A percentile compares a stretch with the other conserved stretches of the same genome.
phyloP scores from a whole-genome alignment of 1,284 basidiomycete species.

The Ustanciosporium gigantosporum region DNA sequence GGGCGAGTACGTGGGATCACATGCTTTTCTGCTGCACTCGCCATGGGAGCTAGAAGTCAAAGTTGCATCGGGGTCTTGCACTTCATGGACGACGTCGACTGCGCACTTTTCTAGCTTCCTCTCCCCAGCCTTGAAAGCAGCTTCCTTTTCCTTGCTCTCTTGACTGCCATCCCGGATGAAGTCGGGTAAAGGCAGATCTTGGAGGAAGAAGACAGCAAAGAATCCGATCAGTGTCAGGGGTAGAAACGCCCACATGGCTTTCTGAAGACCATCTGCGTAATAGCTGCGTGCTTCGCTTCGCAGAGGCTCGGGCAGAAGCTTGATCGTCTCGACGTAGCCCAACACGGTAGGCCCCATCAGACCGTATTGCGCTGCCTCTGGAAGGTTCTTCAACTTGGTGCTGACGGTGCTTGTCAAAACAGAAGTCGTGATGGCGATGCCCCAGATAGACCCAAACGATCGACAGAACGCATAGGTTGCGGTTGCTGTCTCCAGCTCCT shows the following conservation, averaged over 20 bases:
- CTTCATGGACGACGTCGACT: too few relatives aligned
- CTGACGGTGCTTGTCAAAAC: slow-evolving; percentile 32
- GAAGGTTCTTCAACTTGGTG: slow-evolving; percentile 10
- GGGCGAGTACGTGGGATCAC: too few relatives aligned
- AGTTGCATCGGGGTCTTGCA: too few relatives aligned
- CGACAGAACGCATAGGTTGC: slow-evolving; percentile 44
- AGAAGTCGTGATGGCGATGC: slow-evolving; percentile 45
- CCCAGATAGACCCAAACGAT: slow-evolving; percentile 45
- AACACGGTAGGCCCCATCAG: slow-evolving; percentile 34
- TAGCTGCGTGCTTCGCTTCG: slow-evolving; percentile 17
- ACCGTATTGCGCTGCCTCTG: slow-evolving; percentile 22
- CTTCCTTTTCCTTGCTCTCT: too few relatives aligned
- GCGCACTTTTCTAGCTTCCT: too few relatives aligned
- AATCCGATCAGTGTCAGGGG: slow-evolving; percentile 34
- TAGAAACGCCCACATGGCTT: slow-evolving; percentile 26
- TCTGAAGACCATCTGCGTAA: slow-evolving; percentile 37
- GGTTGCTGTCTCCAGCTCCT: slow-evolving; percentile 42
- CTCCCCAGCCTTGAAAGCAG: too few relatives aligned
- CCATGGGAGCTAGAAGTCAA: too few relatives aligned
- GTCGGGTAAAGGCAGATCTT: slow-evolving; percentile 42
- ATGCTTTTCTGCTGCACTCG: too few relatives aligned
- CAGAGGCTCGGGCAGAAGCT: slow-evolving; percentile 20
- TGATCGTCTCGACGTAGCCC: slow-evolving; percentile 33
- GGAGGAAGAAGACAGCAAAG: slow-evolving; percentile 29
- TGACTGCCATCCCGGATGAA: slow-evolving; percentile 25